These are phyloP conservation scores for Lentinula raphanica DNA, from an alignment of 768 basidiomycete genomes.

Conservation along the genomic window DNA sequence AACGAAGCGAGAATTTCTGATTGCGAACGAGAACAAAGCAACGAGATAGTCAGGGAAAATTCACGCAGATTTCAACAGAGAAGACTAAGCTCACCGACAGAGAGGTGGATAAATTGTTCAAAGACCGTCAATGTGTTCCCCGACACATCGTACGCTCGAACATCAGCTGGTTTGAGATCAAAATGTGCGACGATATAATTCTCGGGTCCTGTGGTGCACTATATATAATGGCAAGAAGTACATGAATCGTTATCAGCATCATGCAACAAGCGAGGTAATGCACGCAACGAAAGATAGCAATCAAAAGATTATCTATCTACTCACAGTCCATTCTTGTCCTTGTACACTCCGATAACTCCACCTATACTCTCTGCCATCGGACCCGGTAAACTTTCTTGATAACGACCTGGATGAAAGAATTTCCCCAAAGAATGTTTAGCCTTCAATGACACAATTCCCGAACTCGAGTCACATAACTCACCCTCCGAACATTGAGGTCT, in stretches of 20 bases:
- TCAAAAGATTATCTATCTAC: conserved; percentile 26
- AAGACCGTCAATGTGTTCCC: conserved; percentile 60
- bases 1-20: conserved; percentile 55
- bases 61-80: not conserved
- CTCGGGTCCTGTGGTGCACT: conserved; percentile 53
- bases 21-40: conserved; percentile 30
- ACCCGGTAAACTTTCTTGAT: conserved; percentile 61
- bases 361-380: conserved; percentile 66
- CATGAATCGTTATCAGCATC: not conserved
- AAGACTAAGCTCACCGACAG: conserved; percentile 39
- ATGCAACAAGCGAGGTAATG: conserved; percentile 5
- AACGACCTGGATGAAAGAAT: conserved; percentile 46
- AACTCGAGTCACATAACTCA: conserved; percentile 30
- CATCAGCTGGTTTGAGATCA: conserved; percentile 49
- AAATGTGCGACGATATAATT: conserved; percentile 61
- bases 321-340: conserved; percentile 73
- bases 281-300: no score
- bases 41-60: conserved; percentile 10
- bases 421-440: no score
- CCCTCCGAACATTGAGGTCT: conserved; percentile 62
- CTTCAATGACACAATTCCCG: not conserved
- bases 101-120: conserved; percentile 47
- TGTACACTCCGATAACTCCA: conserved; percentile 54
- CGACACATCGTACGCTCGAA: conserved; percentile 53
- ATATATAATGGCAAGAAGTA: not conserved